Evolutionary conservation across 2,329 filamentous ascomycete species (phyloP), one percentile per base, ranked within the genome.

Genomic region (Penicillium sp.): DNA sequence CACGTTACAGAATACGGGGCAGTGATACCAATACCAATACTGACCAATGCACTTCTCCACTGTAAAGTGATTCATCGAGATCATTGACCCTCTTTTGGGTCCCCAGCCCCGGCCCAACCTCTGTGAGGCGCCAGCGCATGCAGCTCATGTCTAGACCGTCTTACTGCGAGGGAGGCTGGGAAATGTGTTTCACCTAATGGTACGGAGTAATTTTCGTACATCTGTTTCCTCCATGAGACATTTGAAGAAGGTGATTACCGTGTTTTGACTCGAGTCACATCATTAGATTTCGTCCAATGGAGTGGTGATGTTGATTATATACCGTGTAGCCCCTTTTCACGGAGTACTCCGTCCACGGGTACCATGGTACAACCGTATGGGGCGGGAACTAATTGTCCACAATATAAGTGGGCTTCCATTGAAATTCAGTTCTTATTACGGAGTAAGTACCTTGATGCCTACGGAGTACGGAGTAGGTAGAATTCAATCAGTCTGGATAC

Each of bases 121-220:
- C 53, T 53, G 38, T 33, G 17, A 59, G 50, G 17, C 38, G 43
- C 21, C 43, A 49, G 27, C 45, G 52, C 60, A 60, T 58, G 55
- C 55, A 57, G 59, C 59, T 61, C 47, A 44, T 35, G 57, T 56
- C 62, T 63, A 63, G 62, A 63, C 61, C 57, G 41, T 56, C 56
- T 58, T 53, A 35, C 25, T 13, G 42, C 21, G 10, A 43, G 29
- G 25, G 55, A 48, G 49, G 55, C 42, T 53, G 55, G 55, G 49
- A 57, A 43, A 21, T 47, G 25, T 41, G 27, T 35, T n/a, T 43
- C 21, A 47, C n/a, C 17, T 44, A 19, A 15, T 39, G 29, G 35
- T 38, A 39, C 36, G n/a, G 7, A 36, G 17, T 48, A 42, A 13
- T 27, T 45, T 29, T 47, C n/a, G 49, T 48, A 53, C 55, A 42